Evolutionary conservation across 148 eudicot species (phyloP).

Genomic region (Cornus controversa): DNA sequence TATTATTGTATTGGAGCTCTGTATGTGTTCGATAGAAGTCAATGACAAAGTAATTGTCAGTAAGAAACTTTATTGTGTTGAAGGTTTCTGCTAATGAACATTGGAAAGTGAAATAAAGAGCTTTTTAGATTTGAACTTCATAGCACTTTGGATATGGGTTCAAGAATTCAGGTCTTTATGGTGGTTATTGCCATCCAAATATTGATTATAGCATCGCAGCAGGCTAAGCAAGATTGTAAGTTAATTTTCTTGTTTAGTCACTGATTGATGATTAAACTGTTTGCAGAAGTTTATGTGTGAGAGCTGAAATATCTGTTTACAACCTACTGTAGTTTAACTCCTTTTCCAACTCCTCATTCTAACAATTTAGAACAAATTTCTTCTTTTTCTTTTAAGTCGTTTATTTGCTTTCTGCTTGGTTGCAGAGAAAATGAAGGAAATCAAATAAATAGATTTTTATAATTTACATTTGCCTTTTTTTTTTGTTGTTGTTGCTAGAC

Average conservation of each 20-base stretch:
- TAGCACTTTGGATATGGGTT: slow-evolving; percentile 19
- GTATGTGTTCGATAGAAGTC: not conserved
- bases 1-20: not conserved
- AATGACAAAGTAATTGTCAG: not conserved
- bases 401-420: not conserved
- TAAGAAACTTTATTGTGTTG: not conserved
- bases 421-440: not conserved
- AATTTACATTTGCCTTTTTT: no score
- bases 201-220: slow-evolving; percentile 23
- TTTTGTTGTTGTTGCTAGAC: no score
- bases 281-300: not conserved
- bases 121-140: not conserved
- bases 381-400: not conserved
- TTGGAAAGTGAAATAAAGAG: not conserved
- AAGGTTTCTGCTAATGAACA: not conserved
- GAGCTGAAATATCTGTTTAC: not conserved
- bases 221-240: slow-evolving; percentile 50
- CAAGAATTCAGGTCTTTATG: slow-evolving; percentile 21
- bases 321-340: not conserved
- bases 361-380: no score
- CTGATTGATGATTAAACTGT: not conserved
- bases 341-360: not conserved
- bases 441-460: not conserved
- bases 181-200: slow-evolving; percentile 32
- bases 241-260: not conserved